Conservation (phyloP, 176 grass and related monocot genomes). For the Canna indica region DNA sequence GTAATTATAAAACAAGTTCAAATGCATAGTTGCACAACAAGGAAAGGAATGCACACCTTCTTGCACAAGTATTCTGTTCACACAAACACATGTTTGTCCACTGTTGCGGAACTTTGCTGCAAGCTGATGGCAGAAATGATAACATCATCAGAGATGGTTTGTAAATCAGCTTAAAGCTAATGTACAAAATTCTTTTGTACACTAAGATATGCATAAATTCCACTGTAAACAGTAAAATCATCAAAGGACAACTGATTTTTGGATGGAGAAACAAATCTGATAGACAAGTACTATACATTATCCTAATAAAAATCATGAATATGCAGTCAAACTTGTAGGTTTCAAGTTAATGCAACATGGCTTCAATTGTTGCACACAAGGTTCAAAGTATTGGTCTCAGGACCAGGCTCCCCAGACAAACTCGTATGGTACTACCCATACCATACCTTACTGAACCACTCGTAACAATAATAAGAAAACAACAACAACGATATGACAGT, state of each 20-base stretch:
- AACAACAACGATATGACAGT: too few relatives aligned
- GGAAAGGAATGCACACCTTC: slow-evolving; percentile 48
- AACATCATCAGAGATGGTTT: too few relatives aligned
- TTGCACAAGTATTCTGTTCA: slow-evolving; percentile 96
- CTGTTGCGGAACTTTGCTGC: slow-evolving; percentile 97
- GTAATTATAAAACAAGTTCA: background rate
- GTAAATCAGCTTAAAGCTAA: background rate
- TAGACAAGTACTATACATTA: background rate
- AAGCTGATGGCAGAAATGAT: slow-evolving; percentile 40
- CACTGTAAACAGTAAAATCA: background rate
- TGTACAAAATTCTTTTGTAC: background rate
- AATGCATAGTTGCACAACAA: background rate
- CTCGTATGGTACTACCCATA: too few relatives aligned
- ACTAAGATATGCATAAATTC: background rate
- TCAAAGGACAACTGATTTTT: background rate
- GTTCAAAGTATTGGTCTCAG: too few relatives aligned
- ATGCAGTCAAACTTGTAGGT: background rate
- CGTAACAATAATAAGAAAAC: too few relatives aligned
- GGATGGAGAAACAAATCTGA: background rate
- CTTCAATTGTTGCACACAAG: too few relatives aligned
- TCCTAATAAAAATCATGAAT: background rate
- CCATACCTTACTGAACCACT: too few relatives aligned
- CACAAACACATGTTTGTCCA: slow-evolving; percentile 94
- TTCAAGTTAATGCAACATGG: background rate
- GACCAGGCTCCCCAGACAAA: too few relatives aligned